Base-by-base conservation (phyloP, 108 stramenopile genomes). In the Cylindrotheca fusiformis region DNA sequence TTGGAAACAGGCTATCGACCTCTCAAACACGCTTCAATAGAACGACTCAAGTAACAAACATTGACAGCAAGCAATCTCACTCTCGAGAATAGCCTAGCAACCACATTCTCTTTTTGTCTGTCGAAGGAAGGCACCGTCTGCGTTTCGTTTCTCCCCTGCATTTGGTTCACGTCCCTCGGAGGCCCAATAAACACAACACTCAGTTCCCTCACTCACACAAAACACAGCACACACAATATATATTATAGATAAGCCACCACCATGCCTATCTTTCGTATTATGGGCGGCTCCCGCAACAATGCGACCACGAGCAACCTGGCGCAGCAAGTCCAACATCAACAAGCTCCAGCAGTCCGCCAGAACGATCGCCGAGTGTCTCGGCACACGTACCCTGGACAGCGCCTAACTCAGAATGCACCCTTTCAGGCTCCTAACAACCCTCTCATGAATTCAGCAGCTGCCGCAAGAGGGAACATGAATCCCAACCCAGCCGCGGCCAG, bases 221-320 rank as follows among this genome's bases (percentile, higher is more conserved):
- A n/a, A n/a, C n/a, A n/a, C n/a, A n/a, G n/a, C n/a, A n/a, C n/a
- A n/a, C n/a, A n/a, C n/a, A n/a, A n/a, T n/a, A n/a, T n/a, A n/a
- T n/a, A n/a, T n/a, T n/a, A n/a, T n/a, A 27, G 10, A 52, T 10
- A 14, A 63, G 8, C 12, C 36, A 8, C 17, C 19, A 54, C 17
- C 46, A 69, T 69, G 68, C 57, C 75, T 1, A 45, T 76, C 47
- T 76, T 76, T 56, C 68, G 68, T 12, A 76, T 76, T 52, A 59
- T 75, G 67, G 74, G 74, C 22, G 65, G 68, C 58, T 54, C 25
- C 24, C 49, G 48, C 53, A 56, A 18, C 31, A 25, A n/a, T 31
- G 27, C 26, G 21, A 55, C 31, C 45, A 52, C 33, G 41, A 51
- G 51, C 56, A 72, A 24, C 55, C 44, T 18, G 23, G 14, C 24